A percentile compares a stretch with the other conserved stretches of the same genome.
Evolutionary conservation across 2,329 filamentous ascomycete genomes (phyloP).

Genomic region (Reticulascus tulasneorum): DNA sequence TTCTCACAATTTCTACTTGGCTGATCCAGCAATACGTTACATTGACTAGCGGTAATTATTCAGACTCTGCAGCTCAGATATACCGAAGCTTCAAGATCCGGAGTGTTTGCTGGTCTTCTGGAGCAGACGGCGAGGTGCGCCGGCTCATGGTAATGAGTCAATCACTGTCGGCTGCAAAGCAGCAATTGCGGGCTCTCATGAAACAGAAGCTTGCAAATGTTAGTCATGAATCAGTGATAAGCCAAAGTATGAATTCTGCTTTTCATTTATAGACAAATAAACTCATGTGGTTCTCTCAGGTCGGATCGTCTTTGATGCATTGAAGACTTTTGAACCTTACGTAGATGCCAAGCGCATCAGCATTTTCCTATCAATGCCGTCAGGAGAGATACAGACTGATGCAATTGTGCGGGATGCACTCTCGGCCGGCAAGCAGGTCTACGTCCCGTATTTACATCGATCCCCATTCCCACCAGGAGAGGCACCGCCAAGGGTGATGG

Average conservation of each 20-base stretch:
- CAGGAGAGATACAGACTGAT: constrained; percentile 79
- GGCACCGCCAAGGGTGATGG: constrained; percentile 72
- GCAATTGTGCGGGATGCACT: constrained; percentile 80
- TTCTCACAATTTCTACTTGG: too few species aligned
- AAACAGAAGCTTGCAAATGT: constrained; percentile 61
- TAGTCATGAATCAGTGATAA: constrained; percentile 54
- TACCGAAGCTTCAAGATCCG: constrained; percentile 14
- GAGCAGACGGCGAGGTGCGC: too few species aligned
- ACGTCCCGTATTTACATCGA: constrained; percentile 83
- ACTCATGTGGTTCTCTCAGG: constrained; percentile 43
- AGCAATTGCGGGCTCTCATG: constrained; percentile 68
- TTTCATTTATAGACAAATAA: background rate
- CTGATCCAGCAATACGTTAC: too few species aligned
- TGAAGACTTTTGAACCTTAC: constrained; percentile 71
- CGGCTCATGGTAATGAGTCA: too few species aligned
- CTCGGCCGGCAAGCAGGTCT: constrained; percentile 74
- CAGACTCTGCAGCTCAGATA: background rate
- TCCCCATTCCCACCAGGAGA: constrained; percentile 39
- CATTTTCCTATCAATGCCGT: constrained; percentile 91
- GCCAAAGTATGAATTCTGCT: constrained; percentile 62
- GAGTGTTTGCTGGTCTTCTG: too few species aligned
- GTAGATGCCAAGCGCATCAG: constrained; percentile 70
- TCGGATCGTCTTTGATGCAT: constrained; percentile 55
- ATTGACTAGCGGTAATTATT: background rate
- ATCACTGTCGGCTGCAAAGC: constrained; percentile 63